Base-by-base conservation (phyloP, 179 eudicot genomes). In the Gypsophila paniculata region DNA sequence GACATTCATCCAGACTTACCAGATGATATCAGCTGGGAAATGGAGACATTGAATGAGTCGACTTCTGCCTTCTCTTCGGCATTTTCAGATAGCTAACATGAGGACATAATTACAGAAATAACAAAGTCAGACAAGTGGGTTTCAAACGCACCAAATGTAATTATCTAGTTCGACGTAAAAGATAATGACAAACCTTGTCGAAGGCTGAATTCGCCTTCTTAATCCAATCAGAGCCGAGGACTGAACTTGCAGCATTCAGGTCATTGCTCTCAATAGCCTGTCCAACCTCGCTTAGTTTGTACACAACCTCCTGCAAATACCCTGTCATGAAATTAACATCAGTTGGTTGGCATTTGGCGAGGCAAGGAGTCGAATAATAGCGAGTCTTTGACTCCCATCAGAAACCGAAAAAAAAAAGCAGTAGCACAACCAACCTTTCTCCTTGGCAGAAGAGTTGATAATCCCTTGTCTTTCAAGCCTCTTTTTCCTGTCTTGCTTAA, bases 201-300 rank as follows among this genome's bases (percentile, higher is more conserved):
- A 94, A 82, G 29, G 99, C 99, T 63, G 86, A 66, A 80, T 89
- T 89, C 38, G 88, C 92, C 70, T 90, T 94, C 77, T 82, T 73
- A 69, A 94, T 74, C 99, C 99, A 94, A 58, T 91, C 96, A 8
- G 92, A 72, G 36, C 89, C 96, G 55, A 94, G 94, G 74, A 94
- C 90, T 6, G 90, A 88, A 74, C 79, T 81, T 67, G 96, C 97
- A 64, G 85, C 70, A 19, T 83, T 72, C 7, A 94, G 86, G 75
- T 94, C 97, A 74, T 91, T 87, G 75, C 85, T 87, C 18, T 91
- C 99, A 61, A 94, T 87, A 23, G 99, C 99, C 84, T 91, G 91
- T 18, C 96, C 99, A 10, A 90, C 88, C 80, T 82, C 74, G 72
- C 93, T 90, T 52, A 94, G 82, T 84, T 85, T 90, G 83, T 86